These are phyloP conservation scores for Leccinum truebloodii DNA, from an alignment of 768 basidiomycete species.

Conservation along the genomic window DNA sequence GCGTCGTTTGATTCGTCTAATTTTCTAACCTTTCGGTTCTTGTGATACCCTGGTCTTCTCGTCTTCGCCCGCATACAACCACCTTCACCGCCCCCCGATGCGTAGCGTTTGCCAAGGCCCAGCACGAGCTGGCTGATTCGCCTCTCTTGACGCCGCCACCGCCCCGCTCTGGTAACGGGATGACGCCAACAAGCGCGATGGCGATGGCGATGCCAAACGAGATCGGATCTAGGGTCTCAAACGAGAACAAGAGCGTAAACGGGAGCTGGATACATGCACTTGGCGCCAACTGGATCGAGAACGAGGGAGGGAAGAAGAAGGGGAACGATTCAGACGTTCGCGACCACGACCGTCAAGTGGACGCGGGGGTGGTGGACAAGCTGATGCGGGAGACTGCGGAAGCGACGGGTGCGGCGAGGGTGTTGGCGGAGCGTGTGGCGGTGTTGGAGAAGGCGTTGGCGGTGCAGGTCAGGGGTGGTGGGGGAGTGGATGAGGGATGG, in stretches of 20 bases:
- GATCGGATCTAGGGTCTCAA: background rate
- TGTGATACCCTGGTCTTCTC: too few relatives aligned
- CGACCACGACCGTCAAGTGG: background rate
- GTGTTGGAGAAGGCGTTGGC: conserved; percentile 21
- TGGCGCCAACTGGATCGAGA: background rate
- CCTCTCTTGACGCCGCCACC: conserved; percentile 7
- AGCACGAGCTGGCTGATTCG: background rate
- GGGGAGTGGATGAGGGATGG: background rate
- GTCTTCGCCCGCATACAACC: background rate
- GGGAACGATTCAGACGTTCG: background rate
- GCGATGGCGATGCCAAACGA: background rate
- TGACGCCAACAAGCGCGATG: background rate
- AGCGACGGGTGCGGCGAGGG: conserved; percentile 16
- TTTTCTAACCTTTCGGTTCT: background rate
- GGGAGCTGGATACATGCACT: background rate
- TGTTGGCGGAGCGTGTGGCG: conserved; percentile 28
- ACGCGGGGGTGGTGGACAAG: conserved; percentile 13
- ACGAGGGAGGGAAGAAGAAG: background rate
- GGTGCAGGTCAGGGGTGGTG: conserved; percentile 1
- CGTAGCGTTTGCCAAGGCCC: conserved; percentile 27
- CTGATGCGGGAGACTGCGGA: conserved; percentile 21
- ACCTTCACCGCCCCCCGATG: background rate
- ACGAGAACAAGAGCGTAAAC: too few relatives aligned
- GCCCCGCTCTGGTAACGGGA: background rate
- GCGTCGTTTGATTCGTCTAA: background rate